Percentiles rank a stretch among this genome's conserved stretches.
Conservation (phyloP, 129 eudicot genomes). For the Chrysanthemum seticuspe region DNA sequence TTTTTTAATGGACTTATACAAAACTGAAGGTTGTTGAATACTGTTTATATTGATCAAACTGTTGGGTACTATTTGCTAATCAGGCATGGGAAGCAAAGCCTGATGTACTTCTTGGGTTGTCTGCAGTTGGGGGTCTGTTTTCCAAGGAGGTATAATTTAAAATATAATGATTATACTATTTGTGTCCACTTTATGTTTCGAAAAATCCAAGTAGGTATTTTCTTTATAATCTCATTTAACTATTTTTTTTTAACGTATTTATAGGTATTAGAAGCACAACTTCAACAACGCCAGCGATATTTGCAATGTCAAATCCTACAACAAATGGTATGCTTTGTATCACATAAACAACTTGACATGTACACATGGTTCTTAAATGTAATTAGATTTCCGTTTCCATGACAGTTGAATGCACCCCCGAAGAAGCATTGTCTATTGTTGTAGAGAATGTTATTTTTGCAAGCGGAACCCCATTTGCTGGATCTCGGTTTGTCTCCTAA, state of each 20-base stretch:
- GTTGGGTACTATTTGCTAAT: no score
- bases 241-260: not conserved
- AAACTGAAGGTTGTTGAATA: no score
- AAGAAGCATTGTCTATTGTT: constrained; percentile 80
- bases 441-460: constrained; percentile 80
- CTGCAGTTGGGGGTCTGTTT: constrained; percentile 91
- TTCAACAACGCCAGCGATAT: constrained; percentile 94
- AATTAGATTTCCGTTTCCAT: not conserved
- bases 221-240: not conserved
- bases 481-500: constrained; percentile 72
- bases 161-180: not conserved
- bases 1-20: no score
- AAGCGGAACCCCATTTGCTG: constrained; percentile 94
- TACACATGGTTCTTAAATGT: not conserved
- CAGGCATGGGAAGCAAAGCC: constrained; percentile 37
- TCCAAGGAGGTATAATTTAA: constrained; percentile 67
- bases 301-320: constrained; percentile 98
- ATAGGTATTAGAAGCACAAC: constrained; percentile 97
- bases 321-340: constrained; percentile 57
- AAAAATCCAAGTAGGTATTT: constrained; percentile 1
- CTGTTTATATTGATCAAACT: no score
- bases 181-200: not conserved
- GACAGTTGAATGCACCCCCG: constrained; percentile 95
- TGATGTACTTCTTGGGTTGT: constrained; percentile 94
- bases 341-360: constrained; percentile 5